Percentiles rank a stretch among this genome's conserved stretches.
These are phyloP conservation scores for Cyberlindnera maritima DNA, from an alignment of 805 yeast genomes.

Conservation along the genomic window DNA sequence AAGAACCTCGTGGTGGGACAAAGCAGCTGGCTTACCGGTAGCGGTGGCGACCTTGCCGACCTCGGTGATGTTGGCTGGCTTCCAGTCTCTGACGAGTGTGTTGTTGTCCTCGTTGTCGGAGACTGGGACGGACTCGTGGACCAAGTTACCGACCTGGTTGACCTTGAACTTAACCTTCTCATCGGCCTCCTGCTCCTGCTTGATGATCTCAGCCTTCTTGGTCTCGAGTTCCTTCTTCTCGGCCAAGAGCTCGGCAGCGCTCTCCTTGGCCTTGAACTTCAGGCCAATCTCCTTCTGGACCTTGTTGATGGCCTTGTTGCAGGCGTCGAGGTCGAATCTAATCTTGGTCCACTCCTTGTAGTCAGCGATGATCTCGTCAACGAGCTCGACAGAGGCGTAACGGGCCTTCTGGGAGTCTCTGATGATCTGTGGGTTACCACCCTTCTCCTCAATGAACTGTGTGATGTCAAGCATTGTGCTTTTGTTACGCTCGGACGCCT, in stretches of 20 bases:
- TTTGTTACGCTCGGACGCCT: too few relatives aligned
- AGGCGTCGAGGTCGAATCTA: slow-evolving; percentile 85
- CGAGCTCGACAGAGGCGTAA: slow-evolving; percentile 91
- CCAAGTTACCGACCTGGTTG: slow-evolving; percentile 88
- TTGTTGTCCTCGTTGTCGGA: slow-evolving; percentile 90
- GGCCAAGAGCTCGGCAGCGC: slow-evolving; percentile 78
- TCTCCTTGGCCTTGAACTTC: slow-evolving; percentile 93
- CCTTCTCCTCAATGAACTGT: slow-evolving; percentile 92
- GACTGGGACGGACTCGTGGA: slow-evolving; percentile 86
- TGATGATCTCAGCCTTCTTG: slow-evolving; percentile 64
- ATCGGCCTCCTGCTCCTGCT: slow-evolving; percentile 79
- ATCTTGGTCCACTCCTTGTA: slow-evolving; percentile 91
- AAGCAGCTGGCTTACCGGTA: slow-evolving; percentile 68
- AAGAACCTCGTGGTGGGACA: slow-evolving; percentile 94
- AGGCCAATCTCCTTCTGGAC: slow-evolving; percentile 91
- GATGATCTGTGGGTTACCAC: slow-evolving; percentile 91
- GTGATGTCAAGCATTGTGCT: slow-evolving; percentile 80
- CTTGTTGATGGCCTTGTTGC: slow-evolving; percentile 84
- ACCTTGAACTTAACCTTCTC: slow-evolving; percentile 72
- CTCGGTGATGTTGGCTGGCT: slow-evolving; percentile 64
- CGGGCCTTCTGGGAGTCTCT: slow-evolving; percentile 89
- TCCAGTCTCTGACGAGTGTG: slow-evolving; percentile 84
- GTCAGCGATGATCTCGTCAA: slow-evolving; percentile 89
- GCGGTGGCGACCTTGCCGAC: slow-evolving; percentile 70
- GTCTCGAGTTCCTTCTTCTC: slow-evolving; percentile 74